Conservation (phyloP, 2,329 filamentous ascomycete genomes). For the Exophiala sp. region DNA sequence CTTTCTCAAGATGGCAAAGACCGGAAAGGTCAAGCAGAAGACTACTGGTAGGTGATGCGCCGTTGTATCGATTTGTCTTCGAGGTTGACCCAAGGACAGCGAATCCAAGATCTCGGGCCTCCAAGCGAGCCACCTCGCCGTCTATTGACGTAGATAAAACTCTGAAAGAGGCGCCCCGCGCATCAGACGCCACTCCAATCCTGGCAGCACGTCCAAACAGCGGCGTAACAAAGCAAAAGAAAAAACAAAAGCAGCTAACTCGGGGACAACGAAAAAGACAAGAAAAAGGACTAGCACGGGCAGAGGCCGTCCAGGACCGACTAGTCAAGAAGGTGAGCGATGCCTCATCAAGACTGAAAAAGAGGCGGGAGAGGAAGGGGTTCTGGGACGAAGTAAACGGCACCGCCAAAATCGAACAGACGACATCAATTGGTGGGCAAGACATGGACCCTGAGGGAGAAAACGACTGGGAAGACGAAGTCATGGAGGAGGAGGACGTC, state of each 20-base stretch:
- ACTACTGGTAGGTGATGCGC: slow-evolving; percentile 2
- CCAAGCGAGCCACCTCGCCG: slow-evolving; percentile 52
- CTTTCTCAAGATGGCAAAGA: slow-evolving; percentile 27
- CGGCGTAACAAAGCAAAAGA: slow-evolving; percentile 50
- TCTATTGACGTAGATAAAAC: slow-evolving; percentile 49
- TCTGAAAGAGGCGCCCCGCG: slow-evolving; percentile 39
- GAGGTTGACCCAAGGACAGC: slow-evolving; percentile 34
- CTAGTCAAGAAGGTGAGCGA: slow-evolving; percentile 51
- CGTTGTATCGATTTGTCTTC: background rate
- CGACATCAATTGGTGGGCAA: slow-evolving; percentile 33
- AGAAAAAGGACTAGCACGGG: slow-evolving; percentile 51
- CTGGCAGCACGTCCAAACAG: slow-evolving; percentile 42
- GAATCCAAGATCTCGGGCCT: slow-evolving; percentile 54
- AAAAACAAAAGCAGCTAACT: slow-evolving; percentile 45
- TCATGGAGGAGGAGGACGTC: slow-evolving; percentile 29
- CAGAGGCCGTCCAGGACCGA: slow-evolving; percentile 50
- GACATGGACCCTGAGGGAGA: slow-evolving; percentile 47
- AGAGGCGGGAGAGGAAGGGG: slow-evolving; percentile 43
- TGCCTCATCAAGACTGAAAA: slow-evolving; percentile 45
- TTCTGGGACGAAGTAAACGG: slow-evolving; percentile 42
- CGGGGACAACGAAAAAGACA: slow-evolving; percentile 51
- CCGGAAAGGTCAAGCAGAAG: slow-evolving; percentile 13
- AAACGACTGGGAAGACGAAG: slow-evolving; percentile 45
- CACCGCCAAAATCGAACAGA: slow-evolving; percentile 27
- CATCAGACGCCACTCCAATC: slow-evolving; percentile 34